A percentile compares a stretch with the other conserved stretches of the same genome.
Conservation (phyloP, 73 alveolate species). For the Effrenium voratum region DNA sequence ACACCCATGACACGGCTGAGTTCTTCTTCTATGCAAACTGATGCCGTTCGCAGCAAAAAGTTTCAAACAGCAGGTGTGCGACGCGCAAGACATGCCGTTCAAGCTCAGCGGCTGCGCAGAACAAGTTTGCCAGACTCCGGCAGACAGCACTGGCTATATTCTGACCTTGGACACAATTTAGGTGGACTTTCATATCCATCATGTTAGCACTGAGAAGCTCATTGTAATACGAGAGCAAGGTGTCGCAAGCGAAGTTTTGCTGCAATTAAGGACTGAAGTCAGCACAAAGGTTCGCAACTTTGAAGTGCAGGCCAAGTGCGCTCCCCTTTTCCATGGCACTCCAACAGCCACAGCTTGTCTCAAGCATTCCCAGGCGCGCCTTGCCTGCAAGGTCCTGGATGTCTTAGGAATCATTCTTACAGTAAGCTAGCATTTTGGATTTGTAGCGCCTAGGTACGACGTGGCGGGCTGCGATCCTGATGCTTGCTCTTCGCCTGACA, state of each 20-base stretch:
- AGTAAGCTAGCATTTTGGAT: not conserved
- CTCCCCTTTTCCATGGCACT: constrained; percentile 34
- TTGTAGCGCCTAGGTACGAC: not conserved
- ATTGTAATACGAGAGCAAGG: not conserved
- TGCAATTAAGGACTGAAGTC: not conserved
- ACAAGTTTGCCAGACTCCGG: not conserved
- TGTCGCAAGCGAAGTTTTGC: not conserved
- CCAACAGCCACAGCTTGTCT: not conserved
- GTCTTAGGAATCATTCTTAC: not conserved
- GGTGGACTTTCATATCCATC: not conserved
- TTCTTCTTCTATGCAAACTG: no score
- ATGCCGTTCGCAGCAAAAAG: no score
- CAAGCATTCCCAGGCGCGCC: not conserved
- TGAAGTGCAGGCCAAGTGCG: not conserved
- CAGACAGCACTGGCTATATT: constrained; percentile 37
- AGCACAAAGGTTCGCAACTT: not conserved
- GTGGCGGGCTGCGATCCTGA: constrained; percentile 12
- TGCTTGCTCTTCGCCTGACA: constrained; percentile 22
- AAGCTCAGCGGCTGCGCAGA: constrained; percentile 51
- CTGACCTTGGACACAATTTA: not conserved
- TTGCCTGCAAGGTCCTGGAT: not conserved
- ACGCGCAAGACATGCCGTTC: constrained; percentile 21
- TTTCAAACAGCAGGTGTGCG: no score
- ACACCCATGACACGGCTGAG: no score
- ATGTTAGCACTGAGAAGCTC: not conserved